These are phyloP conservation scores for Graphium sp. DNA, from an alignment of 2,329 filamentous ascomycete genomes.

Conservation along the genomic window DNA sequence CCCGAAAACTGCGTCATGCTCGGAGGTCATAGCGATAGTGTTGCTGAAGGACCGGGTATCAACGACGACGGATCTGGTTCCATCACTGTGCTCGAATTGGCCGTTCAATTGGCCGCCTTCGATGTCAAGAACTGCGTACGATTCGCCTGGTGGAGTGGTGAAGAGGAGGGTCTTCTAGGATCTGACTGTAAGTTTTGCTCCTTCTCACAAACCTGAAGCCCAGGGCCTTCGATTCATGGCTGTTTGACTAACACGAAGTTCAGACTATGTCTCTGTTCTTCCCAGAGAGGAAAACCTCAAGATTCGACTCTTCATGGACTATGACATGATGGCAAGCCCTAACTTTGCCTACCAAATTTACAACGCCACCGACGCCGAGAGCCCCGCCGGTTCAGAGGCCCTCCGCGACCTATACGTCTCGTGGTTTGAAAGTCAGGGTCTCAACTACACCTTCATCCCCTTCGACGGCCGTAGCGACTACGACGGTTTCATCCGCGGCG, in stretches of 20 bases:
- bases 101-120: constrained; percentile 38
- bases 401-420: constrained; percentile 50
- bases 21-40: constrained; percentile 47
- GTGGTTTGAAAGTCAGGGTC: constrained; percentile 44
- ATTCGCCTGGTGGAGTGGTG: constrained; percentile 52
- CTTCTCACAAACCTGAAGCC: too few relatives aligned
- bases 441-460: constrained; percentile 52
- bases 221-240: too few relatives aligned
- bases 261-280: constrained; percentile 40
- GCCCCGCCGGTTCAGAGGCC: constrained; percentile 55
- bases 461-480: constrained; percentile 75
- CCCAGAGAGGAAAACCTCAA: constrained; percentile 39
- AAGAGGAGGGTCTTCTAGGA: constrained; percentile 48
- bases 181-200: too few relatives aligned
- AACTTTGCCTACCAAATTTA: constrained; percentile 56
- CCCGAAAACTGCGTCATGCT: constrained; percentile 48
- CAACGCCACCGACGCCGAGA: constrained; percentile 51
- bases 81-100: constrained; percentile 43
- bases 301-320: constrained; percentile 52
- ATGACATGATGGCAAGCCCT: constrained; percentile 52
- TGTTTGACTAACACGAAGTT: too few relatives aligned
- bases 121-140: constrained; percentile 47
- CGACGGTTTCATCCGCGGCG: constrained; percentile 55
- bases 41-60: constrained; percentile 51
- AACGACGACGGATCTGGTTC: constrained; percentile 64